Conservation (phyloP, 495 filamentous ascomycete genomes). For the Haplographium delicatum region DNA sequence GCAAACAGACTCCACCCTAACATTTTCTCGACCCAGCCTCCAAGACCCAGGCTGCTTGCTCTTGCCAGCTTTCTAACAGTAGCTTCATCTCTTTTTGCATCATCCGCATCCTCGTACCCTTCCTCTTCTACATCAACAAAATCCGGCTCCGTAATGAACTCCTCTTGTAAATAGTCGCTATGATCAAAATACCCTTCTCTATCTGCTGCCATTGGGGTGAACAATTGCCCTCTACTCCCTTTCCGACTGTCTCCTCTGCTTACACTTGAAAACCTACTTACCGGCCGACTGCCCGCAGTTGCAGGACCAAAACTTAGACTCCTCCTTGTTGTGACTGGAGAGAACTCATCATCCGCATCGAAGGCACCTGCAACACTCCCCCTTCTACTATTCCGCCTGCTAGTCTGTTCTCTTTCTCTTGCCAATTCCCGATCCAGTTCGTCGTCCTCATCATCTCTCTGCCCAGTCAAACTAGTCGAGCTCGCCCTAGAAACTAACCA, state of each 20-base stretch:
- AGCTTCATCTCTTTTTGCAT: slow-evolving; percentile 45
- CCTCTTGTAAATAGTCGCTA: slow-evolving; percentile 24
- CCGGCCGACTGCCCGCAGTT: slow-evolving; percentile 15
- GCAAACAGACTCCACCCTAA: slow-evolving; percentile 75
- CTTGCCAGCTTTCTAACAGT: slow-evolving; percentile 47
- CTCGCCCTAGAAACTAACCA: slow-evolving; percentile 71
- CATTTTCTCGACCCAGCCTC: slow-evolving; percentile 67
- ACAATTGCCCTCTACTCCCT: slow-evolving; percentile 35
- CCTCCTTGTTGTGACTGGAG: slow-evolving; percentile 27
- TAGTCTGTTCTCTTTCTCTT: slow-evolving; percentile 22
- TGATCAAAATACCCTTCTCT: slow-evolving; percentile 42
- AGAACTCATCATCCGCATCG: slow-evolving; percentile 34
- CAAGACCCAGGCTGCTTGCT: slow-evolving; percentile 62
- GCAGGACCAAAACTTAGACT: slow-evolving; percentile 23
- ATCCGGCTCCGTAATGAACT: slow-evolving; percentile 46
- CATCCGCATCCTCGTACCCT: slow-evolving; percentile 32
- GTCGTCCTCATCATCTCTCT: slow-evolving; percentile 43
- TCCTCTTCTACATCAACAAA: slow-evolving; percentile 53
- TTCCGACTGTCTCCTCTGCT: slow-evolving; percentile 39
- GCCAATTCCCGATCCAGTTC: slow-evolving; percentile 38
- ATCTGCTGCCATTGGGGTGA: slow-evolving; percentile 17
- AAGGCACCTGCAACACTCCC: slow-evolving; percentile 16
- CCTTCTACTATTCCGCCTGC: slow-evolving; percentile 16
- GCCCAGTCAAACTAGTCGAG: slow-evolving; percentile 59
- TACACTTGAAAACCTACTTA: slow-evolving; percentile 34